Base-by-base conservation (phyloP, 306 rosid genomes). In the Vicia sativa region DNA sequence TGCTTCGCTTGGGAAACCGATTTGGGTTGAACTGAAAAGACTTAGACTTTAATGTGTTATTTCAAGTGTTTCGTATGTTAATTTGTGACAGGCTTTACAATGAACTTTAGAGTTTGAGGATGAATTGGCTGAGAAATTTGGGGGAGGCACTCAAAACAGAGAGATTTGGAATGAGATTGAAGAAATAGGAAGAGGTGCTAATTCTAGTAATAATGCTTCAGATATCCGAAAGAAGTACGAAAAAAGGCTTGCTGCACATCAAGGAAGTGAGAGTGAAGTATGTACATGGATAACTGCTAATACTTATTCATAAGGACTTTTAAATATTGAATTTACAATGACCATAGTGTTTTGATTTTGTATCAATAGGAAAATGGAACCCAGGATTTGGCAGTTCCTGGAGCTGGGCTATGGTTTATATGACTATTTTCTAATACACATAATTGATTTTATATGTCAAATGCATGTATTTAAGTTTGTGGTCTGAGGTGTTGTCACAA, bases 61-160 rank as follows among this genome's bases (percentile, higher is more conserved):
- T 78, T 72, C 52, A 58, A 58, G 71, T 44, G 67, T 68, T 74
- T 65, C 72, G 67, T 77, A 43, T 62, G 39, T 73, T 41, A 37
- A 66, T 74, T 74, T 72, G 70, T 70, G 85, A 19, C 80, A 93
- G 99, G 97, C 97, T 65, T 84, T 93, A 68, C 99, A 93, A 66
- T 80, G 97, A 74, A 93, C 99, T 73, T 84, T 90, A 72, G 97
- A 93, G 76, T 93, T 93, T 85, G 99, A 93, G 79, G 97, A 93
- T 82, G 99, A 93, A 78, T 80, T 93, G 75, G 99, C 99, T 52
- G 99, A 90, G 76, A 93, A 93, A 80, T 93, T 93, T 74, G 99
- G 97, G 15, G 99, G 92, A 75, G 97, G 99, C 41, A 65, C 87
- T 56, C 92, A 79, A 76, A 89, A 80, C 65, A 87, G 84, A 79